Evolutionary conservation across 2,329 filamentous ascomycete species (phyloP).

Genomic region (Pyrenochaeta sp.): DNA sequence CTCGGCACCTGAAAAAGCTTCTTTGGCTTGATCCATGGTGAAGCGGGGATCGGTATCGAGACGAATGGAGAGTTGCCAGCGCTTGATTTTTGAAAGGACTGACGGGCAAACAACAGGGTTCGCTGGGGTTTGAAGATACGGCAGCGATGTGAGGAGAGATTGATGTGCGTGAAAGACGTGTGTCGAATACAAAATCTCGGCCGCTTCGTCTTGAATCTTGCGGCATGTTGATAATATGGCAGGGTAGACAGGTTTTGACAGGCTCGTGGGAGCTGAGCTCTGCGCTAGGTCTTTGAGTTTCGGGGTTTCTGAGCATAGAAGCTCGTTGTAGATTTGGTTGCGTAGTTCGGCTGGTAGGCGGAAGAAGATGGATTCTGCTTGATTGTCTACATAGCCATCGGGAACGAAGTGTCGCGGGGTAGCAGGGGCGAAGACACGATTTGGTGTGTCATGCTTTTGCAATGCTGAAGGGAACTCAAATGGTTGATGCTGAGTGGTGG

Average conservation of each 20-base stretch:
- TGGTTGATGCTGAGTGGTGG: conserved; percentile 2
- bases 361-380: conserved; percentile 43
- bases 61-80: conserved; percentile 56
- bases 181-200: conserved; percentile 56
- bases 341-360: conserved; percentile 66
- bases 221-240: conserved; percentile 53
- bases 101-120: conserved; percentile 46
- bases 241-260: conserved; percentile 40
- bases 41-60: conserved; percentile 60
- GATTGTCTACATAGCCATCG: conserved; percentile 7
- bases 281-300: conserved; percentile 11
- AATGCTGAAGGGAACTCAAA: conserved; percentile 10
- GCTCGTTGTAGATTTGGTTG: conserved; percentile 62
- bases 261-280: conserved; percentile 9
- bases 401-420: conserved; percentile 5
- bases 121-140: conserved; percentile 49
- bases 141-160: conserved; percentile 54
- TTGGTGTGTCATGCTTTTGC: conserved; percentile 7
- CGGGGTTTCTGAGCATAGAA: conserved; percentile 41
- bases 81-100: conserved; percentile 47
- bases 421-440: conserved; percentile 7
- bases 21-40: conserved; percentile 44
- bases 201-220: conserved; percentile 51
- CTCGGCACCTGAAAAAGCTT: conserved; percentile 56
- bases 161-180: conserved; percentile 61